Evolutionary conservation across 495 filamentous ascomycete genomes (phyloP).

Genomic region (Aspergillus sparsus): DNA sequence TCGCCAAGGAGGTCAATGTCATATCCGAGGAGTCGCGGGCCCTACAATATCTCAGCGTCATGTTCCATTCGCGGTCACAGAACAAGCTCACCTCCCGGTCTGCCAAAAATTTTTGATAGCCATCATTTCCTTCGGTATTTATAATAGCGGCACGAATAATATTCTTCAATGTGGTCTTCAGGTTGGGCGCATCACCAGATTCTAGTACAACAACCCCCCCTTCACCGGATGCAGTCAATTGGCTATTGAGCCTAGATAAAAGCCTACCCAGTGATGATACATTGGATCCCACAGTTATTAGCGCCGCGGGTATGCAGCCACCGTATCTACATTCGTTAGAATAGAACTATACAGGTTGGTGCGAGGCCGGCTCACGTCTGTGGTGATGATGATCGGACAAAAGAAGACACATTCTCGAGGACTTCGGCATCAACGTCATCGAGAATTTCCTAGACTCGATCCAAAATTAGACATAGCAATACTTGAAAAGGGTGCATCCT

Average conservation of each 20-base stretch:
- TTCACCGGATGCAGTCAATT: conserved; percentile 48
- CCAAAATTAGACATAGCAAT: conserved; percentile 10
- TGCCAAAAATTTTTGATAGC: conserved; percentile 46
- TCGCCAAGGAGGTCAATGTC: conserved; percentile 81
- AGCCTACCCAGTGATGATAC: conserved; percentile 74
- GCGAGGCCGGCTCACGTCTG: conserved; percentile 36
- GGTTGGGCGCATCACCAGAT: conserved; percentile 75
- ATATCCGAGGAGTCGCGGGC: conserved; percentile 79
- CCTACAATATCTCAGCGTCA: conserved; percentile 42
- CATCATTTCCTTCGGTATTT: conserved; percentile 52
- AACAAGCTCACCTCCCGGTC: conserved; percentile 53
- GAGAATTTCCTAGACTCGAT: conserved; percentile 32
- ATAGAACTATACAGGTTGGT: not conserved
- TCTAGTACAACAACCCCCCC: conserved; percentile 67
- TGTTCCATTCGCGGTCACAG: not conserved
- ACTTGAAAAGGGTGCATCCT: not conserved
- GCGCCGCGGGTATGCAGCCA: conserved; percentile 69
- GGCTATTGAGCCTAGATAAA: conserved; percentile 62
- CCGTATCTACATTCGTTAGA: conserved; percentile 38
- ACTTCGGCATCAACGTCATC: conserved; percentile 55
- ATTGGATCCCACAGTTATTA: conserved; percentile 85
- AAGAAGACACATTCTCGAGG: conserved; percentile 65
- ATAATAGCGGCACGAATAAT: conserved; percentile 72
- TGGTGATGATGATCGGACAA: conserved; percentile 56
- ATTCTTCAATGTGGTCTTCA: conserved; percentile 81